Base-by-base conservation (phyloP, 805 yeast genomes). In the Candida andamanensis region DNA sequence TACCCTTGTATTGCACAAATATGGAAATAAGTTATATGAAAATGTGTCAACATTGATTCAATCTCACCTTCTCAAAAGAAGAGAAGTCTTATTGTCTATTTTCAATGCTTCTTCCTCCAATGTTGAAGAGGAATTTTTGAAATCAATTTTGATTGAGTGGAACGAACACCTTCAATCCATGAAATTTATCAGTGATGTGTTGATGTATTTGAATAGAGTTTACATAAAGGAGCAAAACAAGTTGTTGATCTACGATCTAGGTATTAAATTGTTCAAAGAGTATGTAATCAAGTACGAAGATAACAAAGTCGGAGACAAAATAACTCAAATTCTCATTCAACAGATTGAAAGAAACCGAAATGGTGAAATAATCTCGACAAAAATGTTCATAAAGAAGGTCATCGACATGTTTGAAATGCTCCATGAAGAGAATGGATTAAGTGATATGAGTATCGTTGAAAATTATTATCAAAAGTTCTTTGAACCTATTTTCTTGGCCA, bases 151-250 rank as follows among this genome's bases (percentile, higher is more conserved):
- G 3, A 30, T 37, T 3, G 73, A 70, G 34, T 87, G 95, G 95
- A 68, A 74, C 22, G 85, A 78, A 29, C 90, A 83, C 50, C 54
- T 78, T 23, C 67, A 78, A 24, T 69, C 81, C 29, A 82, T 85
- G 80, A 69, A 84, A 41, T 76, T 85, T 70, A 73, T 85, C 26
- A 74, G 89, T 45, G 95, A 89, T 53, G 84, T 87, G 3, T 60
- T 85, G 50, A 80, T 87, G 83, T 87, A 87, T 49, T 56, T 89
- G 50, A 95, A 87, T 50, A 70, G 95, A 26, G 95, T 85, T 0
- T 86, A 83, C 45, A 83, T 87, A 17, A 78, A 76, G 42, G 89
- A 81, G 41, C 63, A 67, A 34, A 78, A 74, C 44, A 59, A 76
- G 30, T 76, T 82, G 4, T 60, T 78, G 36, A 67, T 81, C 2